phyloP scores from a whole-genome alignment of 2,329 filamentous ascomycete genomes.

The Aphanocladium album region DNA sequence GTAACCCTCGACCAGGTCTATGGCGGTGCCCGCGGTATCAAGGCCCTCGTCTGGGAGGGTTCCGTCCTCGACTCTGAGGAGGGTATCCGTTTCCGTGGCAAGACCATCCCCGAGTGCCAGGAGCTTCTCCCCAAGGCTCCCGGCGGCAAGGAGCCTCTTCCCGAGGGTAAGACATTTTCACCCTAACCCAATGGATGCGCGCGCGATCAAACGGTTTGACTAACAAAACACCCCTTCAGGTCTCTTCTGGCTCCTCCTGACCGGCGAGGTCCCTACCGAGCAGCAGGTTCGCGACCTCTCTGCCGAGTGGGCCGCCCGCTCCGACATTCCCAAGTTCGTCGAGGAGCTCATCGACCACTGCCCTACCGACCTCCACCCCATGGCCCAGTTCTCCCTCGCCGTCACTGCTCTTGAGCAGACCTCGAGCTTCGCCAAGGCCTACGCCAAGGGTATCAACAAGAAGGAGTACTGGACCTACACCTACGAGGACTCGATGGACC shows the following conservation, averaged over 20 bases:
- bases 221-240: constrained; percentile 48
- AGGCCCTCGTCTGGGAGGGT: constrained; percentile 97
- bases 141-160: constrained; percentile 92
- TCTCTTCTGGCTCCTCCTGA: constrained; percentile 99
- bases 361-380: constrained; percentile 97
- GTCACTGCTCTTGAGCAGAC: constrained; percentile 98
- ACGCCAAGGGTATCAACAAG: constrained; percentile 99
- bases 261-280: constrained; percentile 94
- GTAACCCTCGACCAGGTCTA: constrained; percentile 99
- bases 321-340: constrained; percentile 94
- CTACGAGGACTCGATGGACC: constrained; percentile 99
- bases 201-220: neutral
- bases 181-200: neutral
- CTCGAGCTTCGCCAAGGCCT: constrained; percentile 96
- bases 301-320: constrained; percentile 96
- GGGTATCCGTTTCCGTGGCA: constrained; percentile 98
- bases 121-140: constrained; percentile 94
- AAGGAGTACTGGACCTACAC: constrained; percentile 99
- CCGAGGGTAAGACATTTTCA: constrained; percentile 61
- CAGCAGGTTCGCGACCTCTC: constrained; percentile 98
- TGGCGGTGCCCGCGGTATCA: constrained; percentile 97
- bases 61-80: constrained; percentile 98
- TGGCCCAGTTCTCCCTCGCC: constrained; percentile 98
- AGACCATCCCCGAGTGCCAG: constrained; percentile 99
- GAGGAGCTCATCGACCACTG: constrained; percentile 99